Base-by-base conservation (phyloP, 345 rosid species). In the Murraya koenigii region DNA sequence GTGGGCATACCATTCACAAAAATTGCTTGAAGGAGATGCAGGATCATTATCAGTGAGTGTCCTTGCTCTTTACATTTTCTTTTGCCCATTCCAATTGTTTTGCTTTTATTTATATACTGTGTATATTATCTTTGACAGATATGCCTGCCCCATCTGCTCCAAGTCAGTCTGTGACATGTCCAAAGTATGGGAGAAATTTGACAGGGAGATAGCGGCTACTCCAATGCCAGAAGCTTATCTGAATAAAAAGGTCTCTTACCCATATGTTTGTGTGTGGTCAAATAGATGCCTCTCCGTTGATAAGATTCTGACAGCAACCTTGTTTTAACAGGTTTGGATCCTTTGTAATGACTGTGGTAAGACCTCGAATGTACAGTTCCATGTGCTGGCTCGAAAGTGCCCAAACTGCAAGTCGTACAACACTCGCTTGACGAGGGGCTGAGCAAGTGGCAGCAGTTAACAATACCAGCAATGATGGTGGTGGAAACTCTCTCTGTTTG, bases 111-210 rank as follows among this genome's bases (percentile, higher is more conserved):
- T 47, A 74, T 47, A 74, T n/a, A 13, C 10, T 72, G 11, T 36
- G 8, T 28, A 25, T 52, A 30, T 36, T 36, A 3, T 32, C 59
- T 32, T 44, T 20, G 0, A 73, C 85, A 94, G 98, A 78, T 94
- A 87, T 77, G 91, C 98, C 0, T 94, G 97, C 82, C 98, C 98
- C 13, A 85, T 94, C 32, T 94, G 98, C 82, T 93, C 94, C 6
- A 94, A 91, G 79, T 93, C 98, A 0, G 97, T 93, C 4, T 91
- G 97, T 79, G 98, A 94, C 68, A 92, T 94, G 98, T 94, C 98
- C 14, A 84, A 85, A 81, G 96, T 91, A 20, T 94, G 97, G 97
- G 98, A 94, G 88, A 93, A 90, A 79, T 84, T 87, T 36, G 98
- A 93, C 44, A 62, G 76, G 87, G 97, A 93, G 83, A 94, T 93